Conservation (phyloP, 306 rosid genomes). For the Fragaria iinumae region DNA sequence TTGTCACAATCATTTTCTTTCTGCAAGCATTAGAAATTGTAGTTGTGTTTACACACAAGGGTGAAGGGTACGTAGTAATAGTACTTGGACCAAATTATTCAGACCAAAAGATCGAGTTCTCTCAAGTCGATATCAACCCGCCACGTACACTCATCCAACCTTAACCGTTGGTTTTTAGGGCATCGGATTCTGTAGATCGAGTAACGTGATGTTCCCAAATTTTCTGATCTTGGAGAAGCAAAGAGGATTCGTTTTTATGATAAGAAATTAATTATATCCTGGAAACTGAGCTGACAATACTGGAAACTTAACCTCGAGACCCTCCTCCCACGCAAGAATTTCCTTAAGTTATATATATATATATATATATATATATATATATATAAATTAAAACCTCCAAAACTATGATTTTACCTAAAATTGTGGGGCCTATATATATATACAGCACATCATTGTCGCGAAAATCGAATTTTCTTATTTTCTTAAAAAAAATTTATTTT, state of each 20-base stretch:
- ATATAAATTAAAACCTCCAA: no score
- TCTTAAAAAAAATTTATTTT: no score
- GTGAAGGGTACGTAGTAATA: not conserved
- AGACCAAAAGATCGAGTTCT: not conserved
- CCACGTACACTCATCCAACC: not conserved
- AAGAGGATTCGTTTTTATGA: not conserved
- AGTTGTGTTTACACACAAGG: not conserved
- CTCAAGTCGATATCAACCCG: not conserved
- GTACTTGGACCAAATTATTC: not conserved
- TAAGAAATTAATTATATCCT: not conserved
- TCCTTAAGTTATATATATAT: no score
- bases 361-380: no score
- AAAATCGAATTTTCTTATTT: no score
- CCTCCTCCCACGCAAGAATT: not conserved
- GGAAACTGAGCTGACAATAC: not conserved
- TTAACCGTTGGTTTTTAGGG: not conserved
- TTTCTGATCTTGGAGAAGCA: not conserved
- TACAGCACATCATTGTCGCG: no score
- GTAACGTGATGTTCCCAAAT: not conserved
- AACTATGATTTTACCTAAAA: no score
- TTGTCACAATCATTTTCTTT: not conserved
- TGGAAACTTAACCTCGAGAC: not conserved
- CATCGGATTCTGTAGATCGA: not conserved
- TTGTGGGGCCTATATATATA: no score
- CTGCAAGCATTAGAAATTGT: not conserved